These are phyloP conservation scores for Corynespora cassiicola DNA, from an alignment of 2,329 filamentous ascomycete species.

Conservation along the genomic window DNA sequence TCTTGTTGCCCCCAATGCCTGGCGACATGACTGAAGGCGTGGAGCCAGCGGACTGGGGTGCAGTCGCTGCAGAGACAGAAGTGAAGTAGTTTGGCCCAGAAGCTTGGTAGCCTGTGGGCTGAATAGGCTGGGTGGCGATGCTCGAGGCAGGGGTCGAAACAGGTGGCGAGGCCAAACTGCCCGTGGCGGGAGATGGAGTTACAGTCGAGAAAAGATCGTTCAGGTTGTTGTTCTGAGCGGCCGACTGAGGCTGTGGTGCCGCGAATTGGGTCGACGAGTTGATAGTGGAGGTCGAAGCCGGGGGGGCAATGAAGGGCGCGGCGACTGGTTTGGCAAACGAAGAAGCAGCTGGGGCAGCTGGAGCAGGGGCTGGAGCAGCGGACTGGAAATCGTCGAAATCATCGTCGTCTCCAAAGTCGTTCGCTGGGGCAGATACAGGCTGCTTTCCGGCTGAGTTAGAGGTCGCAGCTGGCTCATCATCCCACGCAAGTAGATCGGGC, in stretches of 20 bases:
- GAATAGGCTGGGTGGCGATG: constrained; percentile 56
- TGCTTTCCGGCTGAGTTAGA: constrained; percentile 53
- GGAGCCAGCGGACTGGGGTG: constrained; percentile 41
- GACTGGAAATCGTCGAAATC: constrained; percentile 99
- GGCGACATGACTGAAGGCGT: constrained; percentile 53
- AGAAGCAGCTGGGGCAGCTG: constrained; percentile 43
- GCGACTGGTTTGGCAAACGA: constrained; percentile 66
- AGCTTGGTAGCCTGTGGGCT: constrained; percentile 73
- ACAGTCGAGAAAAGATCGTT: constrained; percentile 84
- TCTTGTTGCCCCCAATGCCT: constrained; percentile 44
- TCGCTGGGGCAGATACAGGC: constrained; percentile 49
- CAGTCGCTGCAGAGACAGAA: constrained; percentile 63
- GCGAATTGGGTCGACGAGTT: constrained; percentile 74
- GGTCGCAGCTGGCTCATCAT: constrained; percentile 70
- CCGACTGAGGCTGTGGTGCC: constrained; percentile 84
- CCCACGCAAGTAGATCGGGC: constrained; percentile 90
- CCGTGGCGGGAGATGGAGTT: constrained; percentile 68
- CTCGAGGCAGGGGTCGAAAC: constrained; percentile 38
- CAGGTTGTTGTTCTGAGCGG: constrained; percentile 78
- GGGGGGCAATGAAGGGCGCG: constrained; percentile 50
- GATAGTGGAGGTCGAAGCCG: constrained; percentile 52
- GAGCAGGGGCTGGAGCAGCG: constrained; percentile 63
- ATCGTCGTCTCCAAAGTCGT: constrained; percentile 70
- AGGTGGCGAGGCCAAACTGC: constrained; percentile 61
- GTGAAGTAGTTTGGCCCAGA: constrained; percentile 94